Evolutionary conservation across 2,329 filamentous ascomycete genomes (phyloP).

Genomic region (Neophaeococcomyces aloes): DNA sequence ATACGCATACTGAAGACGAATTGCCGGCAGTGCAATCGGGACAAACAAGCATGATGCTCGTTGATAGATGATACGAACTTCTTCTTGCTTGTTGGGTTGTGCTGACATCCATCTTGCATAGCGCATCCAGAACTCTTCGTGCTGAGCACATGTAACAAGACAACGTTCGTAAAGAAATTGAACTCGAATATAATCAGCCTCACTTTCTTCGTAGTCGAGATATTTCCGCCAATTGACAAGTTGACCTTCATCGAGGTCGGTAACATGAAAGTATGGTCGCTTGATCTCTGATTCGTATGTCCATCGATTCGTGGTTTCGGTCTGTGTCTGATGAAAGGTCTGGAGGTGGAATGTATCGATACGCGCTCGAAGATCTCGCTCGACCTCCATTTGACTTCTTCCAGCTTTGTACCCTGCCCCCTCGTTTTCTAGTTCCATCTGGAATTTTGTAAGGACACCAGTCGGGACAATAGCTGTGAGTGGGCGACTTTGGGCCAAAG

Average conservation of each 20-base stretch:
- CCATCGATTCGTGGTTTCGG: constrained; percentile 86
- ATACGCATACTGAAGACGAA: constrained; percentile 83
- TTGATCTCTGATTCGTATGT: constrained; percentile 91
- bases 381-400: constrained; percentile 65
- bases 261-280: constrained; percentile 92
- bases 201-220: constrained; percentile 83
- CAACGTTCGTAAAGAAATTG: constrained; percentile 89
- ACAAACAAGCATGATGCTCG: constrained; percentile 77
- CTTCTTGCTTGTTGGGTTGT: constrained; percentile 71
- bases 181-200: constrained; percentile 64
- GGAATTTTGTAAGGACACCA: constrained; percentile 58
- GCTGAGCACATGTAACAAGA: constrained; percentile 81
- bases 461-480: constrained; percentile 60
- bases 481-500: constrained; percentile 61
- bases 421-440: constrained; percentile 61
- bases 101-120: constrained; percentile 89
- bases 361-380: constrained; percentile 68
- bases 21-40: constrained; percentile 70
- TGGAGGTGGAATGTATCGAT: constrained; percentile 74
- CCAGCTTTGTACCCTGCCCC: constrained; percentile 39
- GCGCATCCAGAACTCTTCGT: constrained; percentile 97
- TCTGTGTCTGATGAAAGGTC: constrained; percentile 68
- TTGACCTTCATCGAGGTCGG: constrained; percentile 76
- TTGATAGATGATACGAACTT: constrained; percentile 84
- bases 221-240: constrained; percentile 91